These are phyloP conservation scores for Santalum album DNA, from an alignment of 164 flowering plant genomes.

Conservation along the genomic window DNA sequence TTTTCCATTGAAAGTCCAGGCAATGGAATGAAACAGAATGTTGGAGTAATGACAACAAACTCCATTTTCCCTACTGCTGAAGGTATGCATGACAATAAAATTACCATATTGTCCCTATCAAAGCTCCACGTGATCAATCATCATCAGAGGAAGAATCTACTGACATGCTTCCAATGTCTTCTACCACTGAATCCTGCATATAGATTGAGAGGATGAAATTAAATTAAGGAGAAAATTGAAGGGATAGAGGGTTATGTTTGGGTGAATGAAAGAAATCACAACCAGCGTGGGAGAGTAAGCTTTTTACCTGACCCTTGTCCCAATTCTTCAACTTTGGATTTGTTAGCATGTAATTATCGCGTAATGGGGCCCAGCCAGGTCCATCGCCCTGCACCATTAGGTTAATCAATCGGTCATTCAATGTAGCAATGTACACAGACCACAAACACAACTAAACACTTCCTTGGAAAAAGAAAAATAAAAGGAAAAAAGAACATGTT, in stretches of 20 bases:
- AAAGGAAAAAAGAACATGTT: too few species aligned
- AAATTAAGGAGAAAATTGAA: background rate
- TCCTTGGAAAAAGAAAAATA: too few species aligned
- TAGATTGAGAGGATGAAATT: background rate
- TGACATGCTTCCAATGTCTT: constrained; percentile 21
- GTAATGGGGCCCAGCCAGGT: constrained; percentile 88
- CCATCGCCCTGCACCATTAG: constrained; percentile 40
- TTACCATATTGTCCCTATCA: too few species aligned
- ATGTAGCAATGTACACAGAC: too few species aligned
- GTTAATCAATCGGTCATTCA: background rate
- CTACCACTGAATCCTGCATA: constrained; percentile 19
- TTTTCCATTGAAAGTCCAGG: too few species aligned
- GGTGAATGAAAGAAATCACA: too few species aligned
- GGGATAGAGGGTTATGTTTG: too few species aligned
- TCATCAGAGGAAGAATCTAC: constrained; percentile 38
- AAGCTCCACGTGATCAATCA: constrained; percentile 8
- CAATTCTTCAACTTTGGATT: constrained; percentile 80
- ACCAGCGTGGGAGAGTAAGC: background rate
- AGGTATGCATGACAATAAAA: too few species aligned
- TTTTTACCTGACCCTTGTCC: constrained; percentile 78
- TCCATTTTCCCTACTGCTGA: too few species aligned
- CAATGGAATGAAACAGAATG: too few species aligned
- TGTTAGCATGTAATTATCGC: constrained; percentile 77
- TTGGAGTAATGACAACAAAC: too few species aligned
- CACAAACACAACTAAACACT: too few species aligned